These are phyloP conservation scores for Tuber microsphaerosporum DNA, from an alignment of 495 filamentous ascomycete species.

Conservation along the genomic window DNA sequence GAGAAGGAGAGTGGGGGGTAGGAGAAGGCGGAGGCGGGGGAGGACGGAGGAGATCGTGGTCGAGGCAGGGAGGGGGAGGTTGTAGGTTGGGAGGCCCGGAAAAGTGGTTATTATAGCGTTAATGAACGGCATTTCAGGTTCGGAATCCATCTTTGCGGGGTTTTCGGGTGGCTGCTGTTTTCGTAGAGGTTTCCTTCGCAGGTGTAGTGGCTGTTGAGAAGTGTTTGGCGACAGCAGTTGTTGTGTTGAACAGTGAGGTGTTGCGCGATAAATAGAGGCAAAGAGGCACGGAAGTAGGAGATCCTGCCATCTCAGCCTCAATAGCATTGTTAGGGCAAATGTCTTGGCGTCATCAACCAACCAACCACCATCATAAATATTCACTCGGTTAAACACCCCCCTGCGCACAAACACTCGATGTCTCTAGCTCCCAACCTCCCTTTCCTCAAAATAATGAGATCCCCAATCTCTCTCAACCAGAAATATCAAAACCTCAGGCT, in stretches of 20 bases:
- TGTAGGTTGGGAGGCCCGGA: constrained; percentile 68
- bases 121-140: constrained; percentile 45
- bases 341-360: background rate
- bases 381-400: background rate
- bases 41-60: constrained; percentile 62
- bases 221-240: background rate
- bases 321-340: background rate
- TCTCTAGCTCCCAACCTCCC: background rate
- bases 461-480: background rate
- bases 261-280: background rate
- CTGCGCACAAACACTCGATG: background rate
- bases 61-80: constrained; percentile 59
- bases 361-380: background rate
- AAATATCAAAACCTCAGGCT: background rate
- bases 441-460: background rate
- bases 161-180: background rate
- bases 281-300: background rate
- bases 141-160: constrained; percentile 12
- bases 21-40: constrained; percentile 55
- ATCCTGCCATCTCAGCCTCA: background rate
- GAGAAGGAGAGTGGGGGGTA: constrained; percentile 45
- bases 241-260: background rate
- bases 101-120: constrained; percentile 81
- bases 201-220: background rate
- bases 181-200: background rate